Evolutionary conservation across 495 filamentous ascomycete genomes (phyloP), one percentile per base, ranked within the genome.

Genomic region (Podospora fimiseda): DNA sequence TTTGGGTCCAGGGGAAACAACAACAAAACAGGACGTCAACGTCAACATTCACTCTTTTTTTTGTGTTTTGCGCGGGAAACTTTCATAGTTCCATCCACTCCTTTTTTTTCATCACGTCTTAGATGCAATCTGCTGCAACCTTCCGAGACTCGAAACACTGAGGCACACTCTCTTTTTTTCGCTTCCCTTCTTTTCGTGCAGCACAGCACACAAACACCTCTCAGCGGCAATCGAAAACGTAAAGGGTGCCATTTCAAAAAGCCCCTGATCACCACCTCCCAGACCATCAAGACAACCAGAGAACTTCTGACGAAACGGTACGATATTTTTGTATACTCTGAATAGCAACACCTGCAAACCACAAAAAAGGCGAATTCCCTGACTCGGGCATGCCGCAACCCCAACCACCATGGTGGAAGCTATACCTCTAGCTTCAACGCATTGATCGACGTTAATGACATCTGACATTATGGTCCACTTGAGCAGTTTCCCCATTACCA

Each of bases 211-310:
- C 60, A 44, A 52, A 47, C 41, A 44, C 49, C 61, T 30, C 41
- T 53, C 44, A 56, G 50, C 55, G 42, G 60, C 58, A 64, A 61
- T 63, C 57, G 61, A 59, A 60, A 37, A n/a, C 24, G 60, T 53
- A 57, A n/a, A 53, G 60, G 40, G 48, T 58, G 48, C 49, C 22
- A 47, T n/a, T 23, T n/a, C 44, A 22, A 22, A 47, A 23, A 21
- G 51, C 60, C 61, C 60, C 65, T 67, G 62, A 65, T 63, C 64
- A 51, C 40, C 63, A 49, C 48, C 47, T 19, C 46, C 38, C 52
- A 51, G 49, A 51, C 52, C 45, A 55, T 58, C 56, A 59, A 57
- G 16, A 18, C 39, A 41, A n/a, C 16, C n/a, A 53, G 53, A 58
- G 30, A 19, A 44, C 61, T 60, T 68, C 65, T 62, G 52, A 68